Percentiles rank a stretch among this genome's conserved stretches.
phyloP scores from a whole-genome alignment of 2,329 filamentous ascomycete species.

The Xylariaceae sp. region DNA sequence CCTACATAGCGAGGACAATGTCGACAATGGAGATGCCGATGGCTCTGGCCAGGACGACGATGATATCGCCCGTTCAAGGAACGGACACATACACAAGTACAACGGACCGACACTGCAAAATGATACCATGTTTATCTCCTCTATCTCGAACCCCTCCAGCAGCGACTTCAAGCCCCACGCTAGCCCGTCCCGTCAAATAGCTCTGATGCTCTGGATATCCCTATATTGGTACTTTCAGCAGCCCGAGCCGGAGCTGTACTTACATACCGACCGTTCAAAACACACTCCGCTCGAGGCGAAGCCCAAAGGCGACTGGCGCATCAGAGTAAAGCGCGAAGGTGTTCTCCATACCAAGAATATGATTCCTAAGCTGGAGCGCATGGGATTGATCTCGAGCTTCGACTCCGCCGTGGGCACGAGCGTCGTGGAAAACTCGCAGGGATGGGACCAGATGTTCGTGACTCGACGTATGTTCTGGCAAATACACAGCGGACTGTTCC shows the following conservation, averaged over 20 bases:
- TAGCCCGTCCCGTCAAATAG: slow-evolving; percentile 81
- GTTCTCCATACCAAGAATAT: slow-evolving; percentile 77
- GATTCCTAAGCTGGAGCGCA: slow-evolving; percentile 84
- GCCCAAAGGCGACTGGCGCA: slow-evolving; percentile 78
- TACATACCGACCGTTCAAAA: slow-evolving; percentile 56
- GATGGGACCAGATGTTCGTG: slow-evolving; percentile 77
- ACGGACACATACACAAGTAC: slow-evolving; percentile 55
- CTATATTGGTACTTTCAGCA: slow-evolving; percentile 98
- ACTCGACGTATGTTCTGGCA: slow-evolving; percentile 85
- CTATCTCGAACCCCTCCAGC: slow-evolving; percentile 75
- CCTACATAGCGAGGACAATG: slow-evolving; percentile 58
- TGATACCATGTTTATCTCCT: slow-evolving; percentile 86
- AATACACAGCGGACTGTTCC: slow-evolving; percentile 74
- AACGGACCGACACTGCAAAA: slow-evolving; percentile 64
- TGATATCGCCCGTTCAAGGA: slow-evolving; percentile 14
- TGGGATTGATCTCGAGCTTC: slow-evolving; percentile 74
- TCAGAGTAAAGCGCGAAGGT: slow-evolving; percentile 80
- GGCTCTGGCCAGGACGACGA: slow-evolving; percentile 25
- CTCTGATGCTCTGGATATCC: slow-evolving; percentile 94
- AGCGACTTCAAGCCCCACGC: slow-evolving; percentile 71
- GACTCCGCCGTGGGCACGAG: slow-evolving; percentile 67
- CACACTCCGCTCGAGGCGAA: slow-evolving; percentile 61
- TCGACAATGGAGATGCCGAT: slow-evolving; percentile 18
- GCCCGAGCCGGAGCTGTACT: slow-evolving; percentile 56
- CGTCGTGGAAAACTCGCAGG: slow-evolving; percentile 52